Base-by-base conservation (phyloP, 2,329 filamentous ascomycete species). In the Trichoderma aggressivum region DNA sequence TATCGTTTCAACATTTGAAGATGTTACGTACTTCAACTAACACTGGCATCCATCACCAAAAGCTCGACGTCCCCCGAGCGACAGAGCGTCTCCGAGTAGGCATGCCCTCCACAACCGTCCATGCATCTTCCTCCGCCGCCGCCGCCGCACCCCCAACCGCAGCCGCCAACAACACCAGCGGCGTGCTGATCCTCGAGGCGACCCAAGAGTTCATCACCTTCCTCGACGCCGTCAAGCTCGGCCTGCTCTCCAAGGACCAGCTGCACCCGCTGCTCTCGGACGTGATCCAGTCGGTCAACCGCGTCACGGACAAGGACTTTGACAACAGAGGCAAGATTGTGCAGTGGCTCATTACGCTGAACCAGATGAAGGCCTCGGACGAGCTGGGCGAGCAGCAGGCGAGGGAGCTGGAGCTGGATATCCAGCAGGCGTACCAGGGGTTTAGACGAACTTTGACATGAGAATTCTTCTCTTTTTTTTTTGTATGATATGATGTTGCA, bases 151-250 rank as follows among this genome's bases (percentile, higher is more conserved):
- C 85, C 3, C 80, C 84, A 18, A 80, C 83, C 34, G 78, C 83
- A 6, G 78, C 81, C 14, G 78, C 80, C 60, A 84, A 83, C 76
- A 86, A 85, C 74, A 85, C 86, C 43, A 87, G 86, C 73, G 88
- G 89, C 11, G 84, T 89, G 3, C 81, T 98, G 43, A 97, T 98
- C 71, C 85, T 97, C 55, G 91, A 95, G 74, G 96, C 96, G 2
- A 98, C 95, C 1, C 94, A 99, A 81, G 97, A 98, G 80, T 99
- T 99, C 81, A 99, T 99, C 81, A 99, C 96, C 0, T 95, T 99
- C 79, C 88, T 99, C 66, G 96, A 99, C 79, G 97, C 96, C 18
- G 87, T 99, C 76, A 94, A 94, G 79, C 89, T 99, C 69, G 94
- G 95, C 58, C 89, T 98, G 77, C 86, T 97, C 12, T 95, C 95